Percentiles rank a stretch among this genome's conserved stretches.
phyloP scores from a whole-genome alignment of 306 rosid genomes.

The Psophocarpus tetragonolobus region DNA sequence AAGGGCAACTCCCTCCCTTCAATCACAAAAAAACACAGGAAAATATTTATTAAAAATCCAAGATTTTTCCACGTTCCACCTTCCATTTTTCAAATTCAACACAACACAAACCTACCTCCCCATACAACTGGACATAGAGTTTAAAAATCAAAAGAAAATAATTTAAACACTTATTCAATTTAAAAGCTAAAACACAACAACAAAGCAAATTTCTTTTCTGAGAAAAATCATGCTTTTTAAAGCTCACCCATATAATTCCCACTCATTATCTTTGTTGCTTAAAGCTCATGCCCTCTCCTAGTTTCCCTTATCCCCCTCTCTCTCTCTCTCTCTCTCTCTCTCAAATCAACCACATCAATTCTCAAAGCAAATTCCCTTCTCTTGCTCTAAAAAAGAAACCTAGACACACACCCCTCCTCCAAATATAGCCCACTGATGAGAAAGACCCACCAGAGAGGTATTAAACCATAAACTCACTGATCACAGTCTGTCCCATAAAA shows the following conservation, averaged over 20 bases:
- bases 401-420: conserved; percentile 29
- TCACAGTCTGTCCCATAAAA: conserved; percentile 34
- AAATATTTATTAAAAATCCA: too few species aligned
- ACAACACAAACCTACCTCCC: conserved; percentile 11
- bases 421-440: conserved; percentile 35
- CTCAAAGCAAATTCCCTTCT: conserved; percentile 40
- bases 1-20: conserved; percentile 39
- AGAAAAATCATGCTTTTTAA: conserved; percentile 59
- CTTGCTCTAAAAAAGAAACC: conserved; percentile 21
- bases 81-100: neutral
- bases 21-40: neutral
- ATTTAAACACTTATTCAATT: conserved; percentile 18
- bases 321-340: conserved; percentile 1
- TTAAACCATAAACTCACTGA: conserved; percentile 39
- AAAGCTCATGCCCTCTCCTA: conserved; percentile 54
- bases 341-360: conserved; percentile 31
- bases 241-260: conserved; percentile 84
- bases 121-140: neutral
- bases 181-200: conserved; percentile 35
- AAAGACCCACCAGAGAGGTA: conserved; percentile 42
- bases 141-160: conserved; percentile 1
- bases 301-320: conserved; percentile 23
- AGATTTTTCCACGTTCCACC: conserved; percentile 19
- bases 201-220: conserved; percentile 56
- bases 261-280: conserved; percentile 92